Base-by-base conservation (phyloP, 1,139 yeast species). In the Candida gigantensis region DNA sequence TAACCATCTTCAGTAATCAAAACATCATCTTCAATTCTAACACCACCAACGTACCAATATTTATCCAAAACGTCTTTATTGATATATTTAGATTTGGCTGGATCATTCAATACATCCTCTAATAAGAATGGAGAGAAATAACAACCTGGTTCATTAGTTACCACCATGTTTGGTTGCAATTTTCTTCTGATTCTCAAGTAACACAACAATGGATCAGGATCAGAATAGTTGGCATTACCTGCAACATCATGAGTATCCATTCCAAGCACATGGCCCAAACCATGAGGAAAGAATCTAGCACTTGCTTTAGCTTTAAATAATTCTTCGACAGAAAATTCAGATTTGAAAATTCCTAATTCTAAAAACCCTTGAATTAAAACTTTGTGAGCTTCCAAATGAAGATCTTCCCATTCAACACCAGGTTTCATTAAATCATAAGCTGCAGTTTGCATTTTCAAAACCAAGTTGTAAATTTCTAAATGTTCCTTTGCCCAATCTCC, bases 171-270 rank as follows among this genome's bases (percentile, higher is more conserved):
- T 35, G 71, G 69, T 58, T 79, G 68, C 41, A 92, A 73, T 1
- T 65, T 58, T 54, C 97, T 78, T 55, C 97, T 78, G 42, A 92
- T 65, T 58, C 98, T 79, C 55, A 92, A 74, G 58, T 86, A 87
- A 42, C 75, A 66, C 51, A 87, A 73, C 61, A 84, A 71, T 24
- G 85, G 84, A 55, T 92, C 81, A 4, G 84, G 74, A 56, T 92
- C 97, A 2, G 80, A 78, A 58, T 89, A 89, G 60, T 92, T 81
- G 15, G 97, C 81, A 44, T 72, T 57, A 2, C 97, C 97, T 31
- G 88, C 97, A 33, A 88, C 95, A 60, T 92, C 98, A 60, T 92
- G 98, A 8, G 96, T 88, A 57, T 90, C 97, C 84, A 92, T 75
- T 23, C 98, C 98, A 35, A 92, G 65, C 53, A 88, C 68, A 56